Conservation (phyloP, 2,329 filamentous ascomycete genomes). For the Aureobasidium sp. region DNA sequence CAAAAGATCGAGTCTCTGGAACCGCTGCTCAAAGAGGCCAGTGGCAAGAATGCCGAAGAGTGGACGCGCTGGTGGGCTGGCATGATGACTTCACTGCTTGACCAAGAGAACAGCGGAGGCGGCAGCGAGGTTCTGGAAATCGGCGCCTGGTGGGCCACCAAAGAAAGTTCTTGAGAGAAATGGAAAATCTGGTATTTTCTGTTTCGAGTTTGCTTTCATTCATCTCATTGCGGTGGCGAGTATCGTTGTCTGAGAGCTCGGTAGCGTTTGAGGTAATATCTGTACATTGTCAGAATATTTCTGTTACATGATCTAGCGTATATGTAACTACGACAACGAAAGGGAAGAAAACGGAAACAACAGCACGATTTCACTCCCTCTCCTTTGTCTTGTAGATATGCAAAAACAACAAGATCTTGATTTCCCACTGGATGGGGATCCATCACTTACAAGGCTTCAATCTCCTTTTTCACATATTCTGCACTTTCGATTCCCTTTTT, state of each 20-base stretch:
- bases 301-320: neutral
- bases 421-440: slow-evolving; percentile 7
- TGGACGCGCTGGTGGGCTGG: slow-evolving; percentile 86
- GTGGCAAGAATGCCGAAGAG: slow-evolving; percentile 81
- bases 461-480: slow-evolving; percentile 89
- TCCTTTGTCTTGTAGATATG: neutral
- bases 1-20: slow-evolving; percentile 82
- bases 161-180: slow-evolving; percentile 23
- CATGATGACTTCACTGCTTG: slow-evolving; percentile 78
- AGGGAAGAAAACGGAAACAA: neutral
- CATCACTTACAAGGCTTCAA: slow-evolving; percentile 77
- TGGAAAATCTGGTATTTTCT: neutral
- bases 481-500: slow-evolving; percentile 67
- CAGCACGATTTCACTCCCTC: neutral
- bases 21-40: slow-evolving; percentile 71
- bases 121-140: slow-evolving; percentile 78
- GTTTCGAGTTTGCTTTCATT: neutral
- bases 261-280: slow-evolving; percentile 90
- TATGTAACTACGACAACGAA: neutral
- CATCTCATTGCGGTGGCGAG: slow-evolving; percentile 16
- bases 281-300: slow-evolving; percentile 32
- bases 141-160: slow-evolving; percentile 58
- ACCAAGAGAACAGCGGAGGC: slow-evolving; percentile 62
- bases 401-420: too few species aligned
- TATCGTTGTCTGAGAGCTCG: slow-evolving; percentile 79